Evolutionary conservation across 2,329 filamentous ascomycete genomes (phyloP), one percentile per base, ranked within the genome.

Genomic region (Ophiosphaerella korrae): DNA sequence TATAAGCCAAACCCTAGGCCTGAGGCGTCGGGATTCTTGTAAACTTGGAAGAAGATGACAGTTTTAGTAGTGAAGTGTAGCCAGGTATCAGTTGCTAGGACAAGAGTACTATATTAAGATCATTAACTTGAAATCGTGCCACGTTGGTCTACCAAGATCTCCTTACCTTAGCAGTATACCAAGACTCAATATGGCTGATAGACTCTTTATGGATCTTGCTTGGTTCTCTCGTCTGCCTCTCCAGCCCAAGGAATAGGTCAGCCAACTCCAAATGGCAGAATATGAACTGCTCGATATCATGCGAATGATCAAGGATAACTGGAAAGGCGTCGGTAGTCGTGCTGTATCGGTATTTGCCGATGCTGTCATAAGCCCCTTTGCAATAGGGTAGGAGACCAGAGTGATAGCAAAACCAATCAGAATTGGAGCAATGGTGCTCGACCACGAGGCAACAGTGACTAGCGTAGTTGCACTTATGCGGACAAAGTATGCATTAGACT

Each of bases 21-120:
- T 21, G 31, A 37, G 7, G 42, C 13, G 34, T n/a, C 11, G 18
- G 21, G 8, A 11, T 37, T 37, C 7, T 32, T 32, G 6, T 36
- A 8, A n/a, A 45, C 18, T 29, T 45, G 42, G 31, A 16, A n/a
- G 32, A 45, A 38, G 16, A 34, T 9, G 24, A 45, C 31, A 9
- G 42, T 45, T 29, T 45, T 45, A 7, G 42, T 45, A 26, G 21
- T 38, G 24, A 45, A 45, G 34, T 45, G 42, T 16, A 45, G 42
- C 42, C 42, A 45, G 21, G 42, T 45, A 31, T 45, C 42, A n/a
- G 42, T 37, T 14, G n/a, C 32, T 12, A 45, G 36, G 16, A 45
- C 24, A 13, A 45, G 24, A 26, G 34, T 26, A 37, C 42, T 45
- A 23, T 21, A n/a, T 36, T 18, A 5, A 12, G 14, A 1, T 45